A percentile compares a stretch with the other conserved stretches of the same genome.
Evolutionary conservation across 179 eudicot genomes (phyloP).

Genomic region (Actinidia arguta): DNA sequence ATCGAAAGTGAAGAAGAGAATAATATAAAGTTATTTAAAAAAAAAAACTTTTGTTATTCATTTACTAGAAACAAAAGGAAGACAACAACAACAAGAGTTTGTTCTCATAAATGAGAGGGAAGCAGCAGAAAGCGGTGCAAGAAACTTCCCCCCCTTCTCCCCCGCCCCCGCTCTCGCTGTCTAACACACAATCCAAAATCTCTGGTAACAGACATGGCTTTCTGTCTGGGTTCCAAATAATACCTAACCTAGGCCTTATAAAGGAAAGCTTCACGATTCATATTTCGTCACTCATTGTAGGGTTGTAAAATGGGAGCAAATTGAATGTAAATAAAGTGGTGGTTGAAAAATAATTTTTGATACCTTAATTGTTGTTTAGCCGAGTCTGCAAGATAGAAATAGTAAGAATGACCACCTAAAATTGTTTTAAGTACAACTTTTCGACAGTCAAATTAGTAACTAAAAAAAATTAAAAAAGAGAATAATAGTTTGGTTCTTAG

Average conservation of each 20-base stretch:
- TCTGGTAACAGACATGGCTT: constrained; percentile 56
- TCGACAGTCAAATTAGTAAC: no score
- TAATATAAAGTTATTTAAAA: not conserved
- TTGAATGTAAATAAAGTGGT: no score
- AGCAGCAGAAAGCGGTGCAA: constrained; percentile 39
- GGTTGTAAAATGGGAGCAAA: no score
- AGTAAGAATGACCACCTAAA: no score
- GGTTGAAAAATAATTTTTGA: no score
- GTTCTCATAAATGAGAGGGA: constrained; percentile 15
- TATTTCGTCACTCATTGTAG: constrained; percentile 50
- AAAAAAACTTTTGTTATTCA: not conserved
- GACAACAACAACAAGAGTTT: constrained; percentile 23
- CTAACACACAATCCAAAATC: constrained; percentile 24
- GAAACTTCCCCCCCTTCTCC: not conserved
- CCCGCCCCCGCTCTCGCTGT: constrained; percentile 1
- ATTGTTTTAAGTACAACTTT: no score
- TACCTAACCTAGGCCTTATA: constrained; percentile 45
- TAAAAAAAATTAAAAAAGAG: no score
- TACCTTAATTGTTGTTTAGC: no score
- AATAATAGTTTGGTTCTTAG: no score
- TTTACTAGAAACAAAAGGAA: constrained; percentile 32
- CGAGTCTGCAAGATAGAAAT: no score
- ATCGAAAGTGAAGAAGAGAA: not conserved
- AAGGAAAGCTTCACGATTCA: constrained; percentile 23
- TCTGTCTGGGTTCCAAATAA: constrained; percentile 30